A percentile compares a stretch with the other conserved stretches of the same genome.
Evolutionary conservation across 2,329 filamentous ascomycete genomes (phyloP).

Genomic region (Fusarium udum): DNA sequence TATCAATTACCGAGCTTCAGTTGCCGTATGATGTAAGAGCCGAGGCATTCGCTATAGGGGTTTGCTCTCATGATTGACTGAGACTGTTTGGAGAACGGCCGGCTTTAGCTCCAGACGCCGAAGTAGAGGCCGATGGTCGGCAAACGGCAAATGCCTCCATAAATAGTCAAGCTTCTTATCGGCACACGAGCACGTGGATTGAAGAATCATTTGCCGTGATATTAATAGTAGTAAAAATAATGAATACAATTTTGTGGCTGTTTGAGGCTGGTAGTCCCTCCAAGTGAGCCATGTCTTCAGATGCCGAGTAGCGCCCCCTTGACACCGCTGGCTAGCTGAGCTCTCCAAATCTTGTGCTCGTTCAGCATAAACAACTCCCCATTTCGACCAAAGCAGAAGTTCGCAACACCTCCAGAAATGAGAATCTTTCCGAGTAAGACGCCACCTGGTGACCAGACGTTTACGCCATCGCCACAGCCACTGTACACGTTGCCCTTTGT

Average conservation of each 20-base stretch:
- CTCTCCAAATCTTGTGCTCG: slow-evolving; percentile 55
- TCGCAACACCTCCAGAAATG: slow-evolving; percentile 54
- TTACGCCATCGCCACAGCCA: slow-evolving; percentile 59
- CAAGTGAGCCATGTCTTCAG: not conserved
- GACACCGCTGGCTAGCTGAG: slow-evolving; percentile 25
- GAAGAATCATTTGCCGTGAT: not conserved
- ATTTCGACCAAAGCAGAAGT: slow-evolving; percentile 58
- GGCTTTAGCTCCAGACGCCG: not conserved
- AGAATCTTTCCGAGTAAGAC: slow-evolving; percentile 57
- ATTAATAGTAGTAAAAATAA: not conserved
- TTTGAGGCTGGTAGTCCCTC: not conserved
- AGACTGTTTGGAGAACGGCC: not conserved
- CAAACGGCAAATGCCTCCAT: not conserved
- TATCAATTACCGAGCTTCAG: not conserved
- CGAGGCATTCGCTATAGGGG: not conserved
- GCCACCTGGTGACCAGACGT: slow-evolving; percentile 58
- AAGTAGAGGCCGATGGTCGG: not conserved
- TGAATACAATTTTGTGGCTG: not conserved
- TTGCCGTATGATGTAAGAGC: not conserved
- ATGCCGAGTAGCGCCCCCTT: slow-evolving; percentile 37
- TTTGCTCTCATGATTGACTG: not conserved
- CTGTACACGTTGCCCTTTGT: slow-evolving; percentile 59
- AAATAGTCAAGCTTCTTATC: not conserved
- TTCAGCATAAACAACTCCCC: slow-evolving; percentile 59
- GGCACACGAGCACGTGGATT: not conserved